Base-by-base conservation (phyloP, 331 rosid species). In the Quercus tomentella region DNA sequence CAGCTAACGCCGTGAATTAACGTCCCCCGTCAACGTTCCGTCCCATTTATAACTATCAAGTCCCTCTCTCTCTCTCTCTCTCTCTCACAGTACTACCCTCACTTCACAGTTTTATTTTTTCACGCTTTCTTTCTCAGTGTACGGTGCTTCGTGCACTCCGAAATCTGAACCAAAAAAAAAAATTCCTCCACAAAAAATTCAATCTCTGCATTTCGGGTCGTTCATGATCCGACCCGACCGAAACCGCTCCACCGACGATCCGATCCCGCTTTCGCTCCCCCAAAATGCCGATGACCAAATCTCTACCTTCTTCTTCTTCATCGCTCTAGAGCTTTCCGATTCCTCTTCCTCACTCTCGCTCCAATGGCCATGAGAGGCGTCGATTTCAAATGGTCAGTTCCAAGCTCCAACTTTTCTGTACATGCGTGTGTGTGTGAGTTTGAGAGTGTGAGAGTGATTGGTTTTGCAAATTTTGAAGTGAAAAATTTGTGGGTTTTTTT, bases 361-460 rank as follows among this genome's bases (percentile, higher is more conserved):
- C 54, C 88, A 43, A 93, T 93, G 98, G 92, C 97, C 65, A 76
- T 88, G 52, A 84, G 93, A 81, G 95, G 97, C 80, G 89, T 90
- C 74, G 94, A 87, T 86, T 93, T 93, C 91, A 90, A 91, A 89
- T 93, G 98, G 98, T 93, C 16, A 6, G 87, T 80, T 43, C 33
- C 82, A 23, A 35, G 54, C 76, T 15, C 1, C 20, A 22, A 60
- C 18, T 4, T 49, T 14, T 49, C 52, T 23, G 33, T n/a, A n/a
- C 65, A 26, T 70, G 25, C 41, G 0, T 67, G 71, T 72, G 1
- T 76, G 22, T 20, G 22, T 7, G 56, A 75, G 4, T 55, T 17
- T 12, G 5, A 23, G 67, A 33, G 14, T 45, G 52, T 2, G 54
- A 2, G 54, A 49, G 17, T 49, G 54, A 49, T 11, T 14, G 17